Percentiles rank a stretch among this genome's conserved stretches.
phyloP scores from a whole-genome alignment of 306 rosid genomes.

The Canavalia gladiata region DNA sequence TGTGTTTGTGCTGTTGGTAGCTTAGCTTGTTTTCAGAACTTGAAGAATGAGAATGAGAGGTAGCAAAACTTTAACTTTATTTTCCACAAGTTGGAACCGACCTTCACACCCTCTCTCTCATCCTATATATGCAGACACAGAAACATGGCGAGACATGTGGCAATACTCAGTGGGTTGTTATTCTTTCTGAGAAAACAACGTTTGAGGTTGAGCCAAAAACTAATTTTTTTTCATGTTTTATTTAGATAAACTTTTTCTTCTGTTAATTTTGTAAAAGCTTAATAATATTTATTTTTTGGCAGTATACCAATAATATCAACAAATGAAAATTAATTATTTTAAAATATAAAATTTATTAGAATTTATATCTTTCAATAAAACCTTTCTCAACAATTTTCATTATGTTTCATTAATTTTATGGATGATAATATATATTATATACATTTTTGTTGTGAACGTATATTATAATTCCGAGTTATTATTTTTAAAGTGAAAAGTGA shows the following conservation, averaged over 20 bases:
- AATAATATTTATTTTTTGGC: neutral
- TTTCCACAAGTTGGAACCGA: constrained; percentile 39
- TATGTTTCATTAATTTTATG: too few relatives aligned
- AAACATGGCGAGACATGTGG: constrained; percentile 27
- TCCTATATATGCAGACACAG: neutral
- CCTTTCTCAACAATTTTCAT: too few relatives aligned
- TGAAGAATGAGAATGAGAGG: constrained; percentile 3
- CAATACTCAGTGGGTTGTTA: neutral
- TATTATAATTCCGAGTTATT: too few relatives aligned
- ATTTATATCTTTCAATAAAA: too few relatives aligned
- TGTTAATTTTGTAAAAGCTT: neutral
- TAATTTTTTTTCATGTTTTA: neutral
- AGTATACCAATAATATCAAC: too few relatives aligned
- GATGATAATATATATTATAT: too few relatives aligned
- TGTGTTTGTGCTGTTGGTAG: neutral
- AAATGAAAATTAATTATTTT: too few relatives aligned
- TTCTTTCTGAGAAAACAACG: constrained; percentile 21
- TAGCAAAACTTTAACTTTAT: neutral
- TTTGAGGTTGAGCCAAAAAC: constrained; percentile 32
- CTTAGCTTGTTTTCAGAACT: neutral
- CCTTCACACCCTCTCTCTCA: neutral
- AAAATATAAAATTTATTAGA: too few relatives aligned
- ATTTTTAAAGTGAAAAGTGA: too few relatives aligned
- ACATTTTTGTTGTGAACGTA: too few relatives aligned
- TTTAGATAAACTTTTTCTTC: neutral